Base-by-base conservation (phyloP, 78 protist species). In the slime mould (Dictyostelium discoideum) region DNA sequence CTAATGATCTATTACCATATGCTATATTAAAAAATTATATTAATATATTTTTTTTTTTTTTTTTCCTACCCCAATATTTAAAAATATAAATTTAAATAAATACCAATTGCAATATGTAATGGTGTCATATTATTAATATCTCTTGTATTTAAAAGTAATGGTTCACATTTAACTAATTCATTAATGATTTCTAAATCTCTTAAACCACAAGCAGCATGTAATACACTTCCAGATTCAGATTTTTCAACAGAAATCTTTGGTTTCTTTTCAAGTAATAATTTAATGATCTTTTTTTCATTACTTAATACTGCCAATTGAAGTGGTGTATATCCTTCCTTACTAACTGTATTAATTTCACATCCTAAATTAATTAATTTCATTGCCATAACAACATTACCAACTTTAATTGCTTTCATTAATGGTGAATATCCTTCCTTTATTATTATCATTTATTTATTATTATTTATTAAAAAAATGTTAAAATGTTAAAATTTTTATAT, bases 71-170 rank as follows among this genome's bases (percentile, higher is more conserved):
- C n/a, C n/a, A n/a, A 44, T 32, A 32, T 32, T 32, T 32, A 1
- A 32, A 32, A 32, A 32, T 32, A 32, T 1, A 32, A 32, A 32
- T 32, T 32, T 32, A 32, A 32, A 32, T 32, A 32, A 32, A 32
- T 86, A 86, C 92, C 92, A 73, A 29, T 39, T 22, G 94, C 94
- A 44, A 89, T 60, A 65, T 89, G 94, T 40, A 89, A 67, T 89
- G 94, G 94, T 22, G 86, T 80, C 94, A 87, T 89, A 46, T 89
- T 63, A 65, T 89, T 89, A 9, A 40, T 86, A 81, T 89, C 94
- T n/a, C 37, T 18, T 1, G 87, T 11, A 13, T 54, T 46, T 18
- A 89, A 63, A 24, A 89, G 69, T 22, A 39, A 26, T 89, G 94
- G 94, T 74, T 89, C 84, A 74, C 73, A 67, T 24, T 78, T 37